Evolutionary conservation across 768 basidiomycete genomes (phyloP), one percentile per base, ranked within the genome.

Genomic region (Leccinum barrowsii): DNA sequence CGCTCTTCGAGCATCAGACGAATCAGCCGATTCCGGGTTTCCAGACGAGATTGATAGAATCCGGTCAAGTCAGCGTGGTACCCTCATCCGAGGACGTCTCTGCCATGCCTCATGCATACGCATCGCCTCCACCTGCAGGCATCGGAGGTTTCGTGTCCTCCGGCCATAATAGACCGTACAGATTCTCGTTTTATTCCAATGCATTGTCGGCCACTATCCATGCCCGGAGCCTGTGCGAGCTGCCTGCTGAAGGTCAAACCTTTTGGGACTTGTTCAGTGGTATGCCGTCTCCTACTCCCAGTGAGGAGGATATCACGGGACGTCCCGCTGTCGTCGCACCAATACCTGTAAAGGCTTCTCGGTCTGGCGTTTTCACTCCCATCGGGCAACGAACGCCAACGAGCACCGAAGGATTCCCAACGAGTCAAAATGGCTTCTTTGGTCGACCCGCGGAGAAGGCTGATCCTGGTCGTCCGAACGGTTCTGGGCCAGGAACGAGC

Each of bases 181-280:
- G 97, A 48, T 99, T 98, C 76, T 98, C 97, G 0, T 99, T 98
- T 76, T 99, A 98, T 75, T 98, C 93, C 17, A 98, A 97, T 67
- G 82, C 89, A 66, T 77, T 97, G 51, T 85, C 88, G 3, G 89
- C 94, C 0, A 98, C 97, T 1, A 98, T 99, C 50, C 96, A 98
- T 75, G 92, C 97, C 0, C 83, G 94, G 17, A 94, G 89, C 61
- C 76, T 99, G 15, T 86, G 90, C 56, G 97, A 99, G 72, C 81
- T 99, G 15, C 97, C 97, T 0, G 92, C 90, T 0, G 94, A 96
- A 37, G 92, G 91, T 0, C 96, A 98, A 73, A 82, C 85, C 0
- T 99, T 98, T 65, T 90, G 92, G 63, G 92, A 97, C 50, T 76
- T 99, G 21, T 98, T 99, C 70, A 72, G 79, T 8, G 87, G 89